phyloP scores from a whole-genome alignment of 2,329 filamentous ascomycete species.

The Fusarium caatingaense region DNA sequence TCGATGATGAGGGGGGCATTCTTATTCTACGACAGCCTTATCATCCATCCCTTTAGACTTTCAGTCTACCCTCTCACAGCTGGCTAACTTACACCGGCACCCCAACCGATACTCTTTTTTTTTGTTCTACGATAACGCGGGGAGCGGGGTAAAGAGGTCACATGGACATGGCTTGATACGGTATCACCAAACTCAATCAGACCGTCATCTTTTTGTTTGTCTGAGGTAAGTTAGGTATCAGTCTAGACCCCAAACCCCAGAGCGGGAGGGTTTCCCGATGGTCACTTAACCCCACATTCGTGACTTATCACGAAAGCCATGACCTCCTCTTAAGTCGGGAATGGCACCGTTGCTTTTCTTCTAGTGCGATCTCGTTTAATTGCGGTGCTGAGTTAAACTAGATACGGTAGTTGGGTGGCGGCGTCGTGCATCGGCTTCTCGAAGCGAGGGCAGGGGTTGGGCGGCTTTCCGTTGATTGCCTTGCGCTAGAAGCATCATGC shows the following conservation, averaged over 20 bases:
- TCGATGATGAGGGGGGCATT: not conserved
- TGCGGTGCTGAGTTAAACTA: conserved; percentile 3
- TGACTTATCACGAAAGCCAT: not conserved
- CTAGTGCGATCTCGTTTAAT: conserved; percentile 13
- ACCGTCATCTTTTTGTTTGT: conserved; percentile 10
- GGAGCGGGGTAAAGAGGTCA: conserved; percentile 34
- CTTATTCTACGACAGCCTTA: conserved; percentile 21
- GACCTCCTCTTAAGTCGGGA: conserved; percentile 12
- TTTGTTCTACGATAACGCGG: conserved; percentile 19
- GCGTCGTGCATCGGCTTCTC: conserved; percentile 12
- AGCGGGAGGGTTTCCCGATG: conserved; percentile 32
- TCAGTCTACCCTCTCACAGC: not conserved
- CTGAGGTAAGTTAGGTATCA: conserved; percentile 5
- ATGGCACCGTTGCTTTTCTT: conserved; percentile 26
- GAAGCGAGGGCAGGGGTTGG: conserved; percentile 4
- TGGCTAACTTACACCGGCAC: conserved; percentile 14
- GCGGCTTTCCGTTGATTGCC: not conserved
- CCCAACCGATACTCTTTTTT: conserved; percentile 17
- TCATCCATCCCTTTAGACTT: conserved; percentile 24
- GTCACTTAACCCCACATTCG: conserved; percentile 17
- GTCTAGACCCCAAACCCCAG: conserved; percentile 8
- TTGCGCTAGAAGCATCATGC: conserved; percentile 18
- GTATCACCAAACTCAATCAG: conserved; percentile 11
- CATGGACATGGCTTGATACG: conserved; percentile 11
- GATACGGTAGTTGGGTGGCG: conserved; percentile 1